These are phyloP conservation scores for Isatis lusitanica DNA, from an alignment of 441 rosid species.

Conservation along the genomic window DNA sequence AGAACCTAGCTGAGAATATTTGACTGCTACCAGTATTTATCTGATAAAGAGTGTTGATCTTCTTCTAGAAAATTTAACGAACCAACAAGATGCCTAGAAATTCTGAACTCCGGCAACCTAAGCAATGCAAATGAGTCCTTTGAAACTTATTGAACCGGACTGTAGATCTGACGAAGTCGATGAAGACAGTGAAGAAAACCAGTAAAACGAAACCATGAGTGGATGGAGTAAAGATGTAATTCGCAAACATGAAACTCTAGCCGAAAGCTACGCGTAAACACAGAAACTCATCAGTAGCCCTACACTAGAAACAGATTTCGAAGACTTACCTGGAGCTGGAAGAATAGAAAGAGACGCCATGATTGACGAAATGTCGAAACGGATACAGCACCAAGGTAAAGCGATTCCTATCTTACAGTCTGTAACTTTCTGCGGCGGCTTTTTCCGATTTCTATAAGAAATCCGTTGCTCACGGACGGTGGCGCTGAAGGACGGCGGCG, in stretches of 20 bases:
- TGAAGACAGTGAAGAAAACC: not conserved
- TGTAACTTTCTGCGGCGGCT: not conserved
- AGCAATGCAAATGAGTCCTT: not conserved
- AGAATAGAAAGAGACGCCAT: constrained; percentile 29
- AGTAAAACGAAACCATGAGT: not conserved
- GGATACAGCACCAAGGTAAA: constrained; percentile 9
- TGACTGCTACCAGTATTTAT: not conserved
- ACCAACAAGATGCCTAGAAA: not conserved
- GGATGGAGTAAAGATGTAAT: not conserved
- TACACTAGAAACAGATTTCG: not conserved
- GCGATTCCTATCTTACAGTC: not conserved
- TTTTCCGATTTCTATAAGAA: not conserved
- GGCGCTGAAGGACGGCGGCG: constrained; percentile 6
- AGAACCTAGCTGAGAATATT: not conserved
- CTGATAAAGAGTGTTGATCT: not conserved
- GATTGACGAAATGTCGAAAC: constrained; percentile 6
- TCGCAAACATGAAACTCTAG: not conserved
- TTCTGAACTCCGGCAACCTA: not conserved
- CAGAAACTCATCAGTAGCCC: not conserved
- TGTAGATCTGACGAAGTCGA: not conserved
- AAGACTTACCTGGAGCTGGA: constrained; percentile 19
- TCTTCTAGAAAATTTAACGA: not conserved
- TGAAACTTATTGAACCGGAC: not conserved
- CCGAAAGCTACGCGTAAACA: not conserved
- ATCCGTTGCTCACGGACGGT: not conserved